Percentiles rank a stretch among this genome's conserved stretches.
These are phyloP conservation scores for Styphnolobium japonicum DNA, from an alignment of 306 rosid genomes.

Conservation along the genomic window DNA sequence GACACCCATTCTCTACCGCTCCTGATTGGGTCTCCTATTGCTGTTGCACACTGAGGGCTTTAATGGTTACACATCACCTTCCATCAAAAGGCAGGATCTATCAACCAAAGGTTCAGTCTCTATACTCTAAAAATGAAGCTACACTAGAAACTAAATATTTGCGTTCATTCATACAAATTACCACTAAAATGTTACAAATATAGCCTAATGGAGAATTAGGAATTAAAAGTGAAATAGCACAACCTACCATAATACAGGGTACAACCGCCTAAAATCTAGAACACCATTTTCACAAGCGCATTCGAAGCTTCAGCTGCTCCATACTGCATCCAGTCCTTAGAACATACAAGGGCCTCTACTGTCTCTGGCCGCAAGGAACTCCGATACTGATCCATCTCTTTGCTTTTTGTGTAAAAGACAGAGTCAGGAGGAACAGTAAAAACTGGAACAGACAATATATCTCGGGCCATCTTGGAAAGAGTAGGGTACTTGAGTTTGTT, in stretches of 20 bases:
- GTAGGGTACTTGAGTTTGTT: conserved; percentile 91
- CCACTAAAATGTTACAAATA: conserved; percentile 29
- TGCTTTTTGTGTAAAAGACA: conserved; percentile 50
- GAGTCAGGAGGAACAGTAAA: conserved; percentile 58
- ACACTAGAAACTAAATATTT: conserved; percentile 20
- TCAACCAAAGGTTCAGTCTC: not conserved
- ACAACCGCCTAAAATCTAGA: conserved; percentile 39
- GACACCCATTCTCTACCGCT: too few species aligned
- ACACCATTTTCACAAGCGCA: conserved; percentile 60
- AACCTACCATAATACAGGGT: conserved; percentile 31
- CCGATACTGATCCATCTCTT: conserved; percentile 79
- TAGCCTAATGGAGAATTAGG: conserved; percentile 19
- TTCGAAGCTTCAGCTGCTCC: conserved; percentile 46
- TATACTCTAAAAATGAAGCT: conserved; percentile 16
- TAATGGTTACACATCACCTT: not conserved
- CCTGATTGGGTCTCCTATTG: too few species aligned
- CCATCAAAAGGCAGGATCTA: not conserved
- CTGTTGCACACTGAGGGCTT: too few species aligned
- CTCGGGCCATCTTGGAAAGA: conserved; percentile 94
- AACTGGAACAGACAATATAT: conserved; percentile 71
- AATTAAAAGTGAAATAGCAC: conserved; percentile 17
- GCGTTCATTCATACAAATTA: conserved; percentile 31
- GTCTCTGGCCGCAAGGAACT: conserved; percentile 83
- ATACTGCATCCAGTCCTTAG: conserved; percentile 91
- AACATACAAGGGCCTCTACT: conserved; percentile 82